Evolutionary conservation across 176 grass and related monocot genomes (phyloP), one percentile per base, ranked within the genome.

Genomic region (Oryza australiensis): DNA sequence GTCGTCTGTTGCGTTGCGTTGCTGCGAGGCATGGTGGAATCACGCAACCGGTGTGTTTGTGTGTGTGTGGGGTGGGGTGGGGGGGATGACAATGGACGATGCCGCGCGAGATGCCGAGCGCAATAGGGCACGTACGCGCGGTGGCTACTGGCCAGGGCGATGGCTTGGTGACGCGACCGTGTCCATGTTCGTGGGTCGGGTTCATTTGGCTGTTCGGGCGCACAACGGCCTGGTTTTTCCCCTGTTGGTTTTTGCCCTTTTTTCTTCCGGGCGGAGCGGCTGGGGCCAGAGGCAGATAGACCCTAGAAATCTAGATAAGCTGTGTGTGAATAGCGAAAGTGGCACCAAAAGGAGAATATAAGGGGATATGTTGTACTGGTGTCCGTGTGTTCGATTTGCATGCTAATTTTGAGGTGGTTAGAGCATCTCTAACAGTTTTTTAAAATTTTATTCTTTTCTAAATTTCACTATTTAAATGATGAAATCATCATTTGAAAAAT

Each of bases 321-420:
- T 30, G 37, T 9, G 13, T 22, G 60, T 4, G 2, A 11, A 30
- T 2, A 69, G 2, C 3, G 68, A 69, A 77, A 76, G 64, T 40
- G 45, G 32, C 0, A 11, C 6, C 8, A 18, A 22, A 59, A 14
- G 12, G 49, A 66, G 15, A 77, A 20, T 0, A 60, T 29, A 73
- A 46, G 27, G 15, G 43, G 8, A 72, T 4, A 67, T 55, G 73
- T 27, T 64, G 70, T 49, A 29, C 3, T 12, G 40, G 10, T 12
- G 43, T n/a, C n/a, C n/a, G n/a, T n/a, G n/a, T n/a, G n/a, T 68
- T 65, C 30, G 26, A 70, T 64, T 84, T 80, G 74, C 68, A 27
- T 55, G 64, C 26, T 85, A 24, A 8, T n/a, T 51, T 26, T 5
- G 8, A 12, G 26, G 15, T 48, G 53, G 11, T 49, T n/a, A n/a